phyloP scores from a whole-genome alignment of 2,329 filamentous ascomycete species.

The Beauveria sp. region DNA sequence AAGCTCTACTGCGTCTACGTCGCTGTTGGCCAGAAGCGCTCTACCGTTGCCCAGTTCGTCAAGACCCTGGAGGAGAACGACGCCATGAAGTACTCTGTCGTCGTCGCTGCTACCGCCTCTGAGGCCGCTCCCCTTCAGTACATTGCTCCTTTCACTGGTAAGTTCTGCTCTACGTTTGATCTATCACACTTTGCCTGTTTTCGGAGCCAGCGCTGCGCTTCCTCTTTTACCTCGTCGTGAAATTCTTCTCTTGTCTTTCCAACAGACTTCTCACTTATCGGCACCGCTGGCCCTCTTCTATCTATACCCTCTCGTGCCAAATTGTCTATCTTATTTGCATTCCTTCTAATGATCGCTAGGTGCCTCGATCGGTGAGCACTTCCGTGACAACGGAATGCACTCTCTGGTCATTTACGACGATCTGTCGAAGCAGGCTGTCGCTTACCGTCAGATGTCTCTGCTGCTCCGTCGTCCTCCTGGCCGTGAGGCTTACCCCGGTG shows the following conservation, averaged over 20 bases:
- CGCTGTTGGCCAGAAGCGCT: constrained; percentile 98
- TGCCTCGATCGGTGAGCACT: constrained; percentile 53
- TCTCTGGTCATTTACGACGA: constrained; percentile 89
- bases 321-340: constrained; percentile 19
- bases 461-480: constrained; percentile 94
- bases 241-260: too few species aligned
- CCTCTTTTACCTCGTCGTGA: too few species aligned
- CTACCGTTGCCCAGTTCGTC: constrained; percentile 97
- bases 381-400: constrained; percentile 81
- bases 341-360: neutral
- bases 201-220: neutral
- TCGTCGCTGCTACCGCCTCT: constrained; percentile 94
- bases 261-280: too few species aligned
- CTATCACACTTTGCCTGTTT: neutral
- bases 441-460: constrained; percentile 98
- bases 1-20: constrained; percentile 99
- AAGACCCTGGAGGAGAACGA: constrained; percentile 99
- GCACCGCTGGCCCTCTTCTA: neutral
- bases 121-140: constrained; percentile 95
- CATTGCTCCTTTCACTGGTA: constrained; percentile 84
- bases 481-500: constrained; percentile 98
- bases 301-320: neutral
- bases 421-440: constrained; percentile 95
- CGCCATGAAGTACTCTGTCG: constrained; percentile 94
- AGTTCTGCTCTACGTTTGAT: constrained; percentile 9